These are phyloP conservation scores for Cyberlindnera sargentensis DNA, from an alignment of 805 yeast species.

Conservation along the genomic window DNA sequence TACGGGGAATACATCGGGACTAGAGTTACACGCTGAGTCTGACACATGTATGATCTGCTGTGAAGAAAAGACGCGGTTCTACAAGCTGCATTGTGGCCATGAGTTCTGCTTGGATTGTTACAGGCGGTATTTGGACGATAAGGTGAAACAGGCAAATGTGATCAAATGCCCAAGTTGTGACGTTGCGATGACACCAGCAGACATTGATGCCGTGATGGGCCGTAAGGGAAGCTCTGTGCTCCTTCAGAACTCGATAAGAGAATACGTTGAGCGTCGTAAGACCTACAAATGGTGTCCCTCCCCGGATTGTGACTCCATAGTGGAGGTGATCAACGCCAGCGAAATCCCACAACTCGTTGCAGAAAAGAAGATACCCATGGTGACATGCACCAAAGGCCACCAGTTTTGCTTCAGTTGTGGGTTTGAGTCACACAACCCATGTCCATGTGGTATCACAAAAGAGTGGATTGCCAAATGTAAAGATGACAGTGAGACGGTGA, in stretches of 20 bases:
- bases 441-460: constrained; percentile 65
- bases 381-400: constrained; percentile 58
- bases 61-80: constrained; percentile 40
- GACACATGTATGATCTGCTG: constrained; percentile 69
- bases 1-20: not conserved
- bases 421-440: constrained; percentile 73
- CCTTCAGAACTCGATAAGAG: constrained; percentile 33
- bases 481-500: constrained; percentile 82
- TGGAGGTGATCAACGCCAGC: constrained; percentile 27
- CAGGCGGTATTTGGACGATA: constrained; percentile 45
- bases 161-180: constrained; percentile 63
- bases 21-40: not conserved
- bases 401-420: constrained; percentile 76
- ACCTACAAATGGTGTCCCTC: constrained; percentile 76
- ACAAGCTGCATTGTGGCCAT: constrained; percentile 62
- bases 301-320: constrained; percentile 63
- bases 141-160: constrained; percentile 34
- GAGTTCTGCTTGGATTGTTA: constrained; percentile 67
- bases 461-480: constrained; percentile 73
- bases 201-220: constrained; percentile 36
- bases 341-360: constrained; percentile 7
- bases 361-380: constrained; percentile 48
- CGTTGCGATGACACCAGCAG: constrained; percentile 30
- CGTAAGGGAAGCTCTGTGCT: constrained; percentile 24
- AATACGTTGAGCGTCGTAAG: constrained; percentile 45